Evolutionary conservation across 2,329 filamentous ascomycete genomes (phyloP), one percentile per base, ranked within the genome.

Genomic region (Ceratocystis ficicola): DNA sequence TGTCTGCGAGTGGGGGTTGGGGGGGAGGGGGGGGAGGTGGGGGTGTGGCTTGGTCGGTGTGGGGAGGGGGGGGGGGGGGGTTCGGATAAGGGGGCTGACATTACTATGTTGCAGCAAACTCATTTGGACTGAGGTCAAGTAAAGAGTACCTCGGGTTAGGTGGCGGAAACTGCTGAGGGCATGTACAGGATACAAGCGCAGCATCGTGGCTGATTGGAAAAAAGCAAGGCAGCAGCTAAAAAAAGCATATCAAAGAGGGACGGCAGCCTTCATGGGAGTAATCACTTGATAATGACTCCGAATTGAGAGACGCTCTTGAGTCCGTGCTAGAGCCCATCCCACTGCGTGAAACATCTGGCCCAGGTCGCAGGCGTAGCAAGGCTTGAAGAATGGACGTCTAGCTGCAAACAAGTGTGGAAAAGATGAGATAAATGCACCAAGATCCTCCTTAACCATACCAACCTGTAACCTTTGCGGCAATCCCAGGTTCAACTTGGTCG

Each of bases 321-420:
- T 57, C 22, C 52, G 52, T 57, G 52, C 52, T 57, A 57, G 30
- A 57, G 30, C 25, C 17, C 25, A 30, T 10, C 52, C 52, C 22
- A 57, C 22, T 57, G 52, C 32, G 52, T 32, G 52, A 57, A 57
- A 57, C 52, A 30, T 57, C n/a, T 12, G 52, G 28, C 25, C 48
- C 3, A 57, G 52, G 25, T 55, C 20, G 20, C 20, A 57, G 22
- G 20, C 52, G 52, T 28, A 30, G 15, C 52, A 57, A 10, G 48
- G n/a, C 20, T 55, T 55, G 50, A 55, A 55, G 50, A 55, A 55
- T 55, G 50, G 50, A 22, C 50, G 25, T 15, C 10, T 5, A 22
- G 22, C 22, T 55, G 50, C 50, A 55, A 55, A 28, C 50, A 12
- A 55, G n/a, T 12, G 36, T 41, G 36, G 12, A 41, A 41, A 41